Conservation (phyloP, 192 early-diverging fungal species). For the Mortierella claussenii region DNA sequence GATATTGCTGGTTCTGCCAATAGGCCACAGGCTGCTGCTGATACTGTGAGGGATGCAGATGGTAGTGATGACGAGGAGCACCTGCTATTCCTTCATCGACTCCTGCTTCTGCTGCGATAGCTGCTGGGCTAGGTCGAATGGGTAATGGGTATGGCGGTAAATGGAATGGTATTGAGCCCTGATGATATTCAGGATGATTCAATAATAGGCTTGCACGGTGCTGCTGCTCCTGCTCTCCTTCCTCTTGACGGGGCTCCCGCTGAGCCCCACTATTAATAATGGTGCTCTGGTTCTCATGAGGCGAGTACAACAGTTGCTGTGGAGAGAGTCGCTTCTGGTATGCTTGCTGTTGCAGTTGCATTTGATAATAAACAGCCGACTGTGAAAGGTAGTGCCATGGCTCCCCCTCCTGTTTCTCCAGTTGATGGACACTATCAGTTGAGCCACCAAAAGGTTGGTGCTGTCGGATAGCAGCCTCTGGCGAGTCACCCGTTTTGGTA, state of each 20-base stretch:
- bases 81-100: too few species aligned
- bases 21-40: neutral
- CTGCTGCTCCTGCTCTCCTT: too few species aligned
- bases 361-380: too few species aligned
- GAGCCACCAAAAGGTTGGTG: neutral
- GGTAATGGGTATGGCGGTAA: neutral
- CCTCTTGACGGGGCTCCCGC: slow-evolving; percentile 27
- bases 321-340: slow-evolving; percentile 3
- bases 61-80: too few species aligned
- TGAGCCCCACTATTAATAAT: slow-evolving; percentile 29
- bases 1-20: slow-evolving; percentile 1
- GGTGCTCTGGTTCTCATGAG: slow-evolving; percentile 6
- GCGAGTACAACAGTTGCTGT: neutral
- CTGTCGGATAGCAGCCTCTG: neutral
- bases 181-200: too few species aligned
- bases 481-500: neutral
- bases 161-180: slow-evolving; percentile 1
- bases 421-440: neutral
- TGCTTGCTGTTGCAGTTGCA: neutral
- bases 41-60: slow-evolving; percentile 1
- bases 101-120: too few species aligned
- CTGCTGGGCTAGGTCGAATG: neutral
- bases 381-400: too few species aligned
- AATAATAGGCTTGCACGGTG: slow-evolving; percentile 15
- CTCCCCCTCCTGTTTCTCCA: slow-evolving; percentile 1